Base-by-base conservation (phyloP, 495 filamentous ascomycete genomes). In the Tuber melanosporum region DNA sequence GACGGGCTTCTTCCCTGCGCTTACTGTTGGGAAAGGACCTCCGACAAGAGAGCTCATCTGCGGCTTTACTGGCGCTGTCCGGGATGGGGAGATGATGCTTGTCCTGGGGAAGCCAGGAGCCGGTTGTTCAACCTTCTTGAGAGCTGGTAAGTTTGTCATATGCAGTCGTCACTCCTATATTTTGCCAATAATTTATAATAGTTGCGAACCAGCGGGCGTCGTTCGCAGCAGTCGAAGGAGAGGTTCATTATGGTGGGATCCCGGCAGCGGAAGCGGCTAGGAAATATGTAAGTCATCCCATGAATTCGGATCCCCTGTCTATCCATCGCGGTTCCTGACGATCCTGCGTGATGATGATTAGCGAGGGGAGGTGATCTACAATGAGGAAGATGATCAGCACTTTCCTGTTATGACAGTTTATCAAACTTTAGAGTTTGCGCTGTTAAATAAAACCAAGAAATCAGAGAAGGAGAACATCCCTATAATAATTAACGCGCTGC, bases 371-470 rank as follows among this genome's bases (percentile, higher is more conserved):
- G 52, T 62, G 52, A 26, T 62, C 12, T 62, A 62, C 52, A 62
- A 62, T 32, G 52, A 62, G 52, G 52, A 62, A 95, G 84, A 95
- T 74, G 93, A 96, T 43, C 36, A 77, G 70, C 93, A 95, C 83
- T 90, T 95, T 81, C 91, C 93, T 5, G 86, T 87, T 12, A 85
- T 97, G 49, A 95, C 91, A 3, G 93, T 97, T 3, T 91, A 87
- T 89, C 89, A 94, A 81, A 96, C 93, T 0, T 85, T 95, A 71
- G 89, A 89, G n/a, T 96, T 97, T 82, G 91, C 93, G 0, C 86
- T 95, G 14, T 90, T 91, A 82, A 94, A 91, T 86, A 94, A 94
- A 85, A 93, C 91, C n/a, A 91, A 89, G 84, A 93, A 91, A 85
- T 86, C 88, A 66, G 88, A 91, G n/a, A 87, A 87, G 26, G 87